Evolutionary conservation across 2,329 filamentous ascomycete species (phyloP), one percentile per base, ranked within the genome.

Genomic region (Cercospora beticola): DNA sequence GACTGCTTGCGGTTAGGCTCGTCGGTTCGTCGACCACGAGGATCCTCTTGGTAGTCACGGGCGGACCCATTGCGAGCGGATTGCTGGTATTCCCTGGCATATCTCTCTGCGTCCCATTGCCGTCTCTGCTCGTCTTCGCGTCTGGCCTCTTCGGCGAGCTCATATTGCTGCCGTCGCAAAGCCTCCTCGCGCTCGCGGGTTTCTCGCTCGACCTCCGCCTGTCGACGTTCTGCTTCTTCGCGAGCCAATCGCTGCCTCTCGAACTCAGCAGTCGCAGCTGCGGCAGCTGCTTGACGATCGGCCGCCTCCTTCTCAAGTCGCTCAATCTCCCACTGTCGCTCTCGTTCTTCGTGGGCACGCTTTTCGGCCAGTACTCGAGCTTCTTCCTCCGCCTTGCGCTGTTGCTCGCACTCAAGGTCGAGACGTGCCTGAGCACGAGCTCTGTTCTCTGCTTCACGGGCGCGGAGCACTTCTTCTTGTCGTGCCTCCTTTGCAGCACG

Each of bases 381-480:
- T 46, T 68, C 70, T 62, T 76, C 74, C 6, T 68, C 70, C 21
- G 64, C 70, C 46, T 71, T 59, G 3, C 72, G 64, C 62, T 74
- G 69, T 21, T 65, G 49, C 23, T 69, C 70, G 1, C 64, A 56
- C 36, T 71, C 61, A 18, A 36, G 36, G 28, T 64, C 69, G 8
- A 74, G 67, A 28, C 61, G 46, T 12, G 64, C 46, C 33, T 74
- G 72, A 18, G 72, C 72, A 12, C 64, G 64, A 46, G 61, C 65
- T 54, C 72, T 71, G 46, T 75, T 77, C 56, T 76, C 76, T 14
- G 74, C 75, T 62, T 76, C 74, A 40, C 74, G 71, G 10, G 69
- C 64, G 7, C 71, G 68, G 5, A 71, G 69, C 5, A 76, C 70
- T 16, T 73, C 74, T 63, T 76, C 70, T 64, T 75, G 75, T 18